Evolutionary conservation across 805 yeast species (phyloP), one percentile per base, ranked within the genome.

Genomic region (Wickerhamomyces bovis): DNA sequence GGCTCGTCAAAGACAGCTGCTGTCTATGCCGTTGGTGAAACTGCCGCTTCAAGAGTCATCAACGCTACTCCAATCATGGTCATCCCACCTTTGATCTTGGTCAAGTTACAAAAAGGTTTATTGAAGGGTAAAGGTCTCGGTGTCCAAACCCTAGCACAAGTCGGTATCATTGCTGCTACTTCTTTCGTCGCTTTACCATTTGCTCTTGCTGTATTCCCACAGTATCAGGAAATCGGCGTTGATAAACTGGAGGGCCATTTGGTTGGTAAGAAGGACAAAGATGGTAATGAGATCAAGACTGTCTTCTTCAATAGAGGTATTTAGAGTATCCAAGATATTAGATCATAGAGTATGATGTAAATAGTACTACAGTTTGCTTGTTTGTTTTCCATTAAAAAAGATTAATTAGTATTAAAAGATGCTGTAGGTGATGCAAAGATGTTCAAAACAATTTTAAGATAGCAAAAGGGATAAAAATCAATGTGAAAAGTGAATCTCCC

Each of bases 1-100:
- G 94, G 94, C 8, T 72, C 70, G 25, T 89, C 97, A 7, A 81
- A 85, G 63, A 78, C 73, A 30, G 99, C 99, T 16, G 99, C 99
- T 1, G 61, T 79, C 42, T 75, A 82, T 51, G 99, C 99, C 0
- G 99, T 94, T 41, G 97, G 95, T 21, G 98, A 94, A 67, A 94
- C 99, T 11, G 98, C 97, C 3, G 81, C 90, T 28, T 86, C 96
- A 39, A 75, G 99, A 62, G 96, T 94, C 40, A 85, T 92, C 56
- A 94, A 89, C 59, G 97, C 98, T 16, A 86, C 99, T 0, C 99
- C 99, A 18, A 78, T 94, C 57, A 94, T 94, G 99, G 99, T 87
- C 19, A 65, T 94, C 6, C 99, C 99, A 1, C 97, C 99, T 3
- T 74, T 94, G 57, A 61, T 88, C 23, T 74, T 94, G 39, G 89